Evolutionary conservation across 768 basidiomycete genomes (phyloP), one percentile per base, ranked within the genome.

Genomic region (Lactarius hengduanensis): DNA sequence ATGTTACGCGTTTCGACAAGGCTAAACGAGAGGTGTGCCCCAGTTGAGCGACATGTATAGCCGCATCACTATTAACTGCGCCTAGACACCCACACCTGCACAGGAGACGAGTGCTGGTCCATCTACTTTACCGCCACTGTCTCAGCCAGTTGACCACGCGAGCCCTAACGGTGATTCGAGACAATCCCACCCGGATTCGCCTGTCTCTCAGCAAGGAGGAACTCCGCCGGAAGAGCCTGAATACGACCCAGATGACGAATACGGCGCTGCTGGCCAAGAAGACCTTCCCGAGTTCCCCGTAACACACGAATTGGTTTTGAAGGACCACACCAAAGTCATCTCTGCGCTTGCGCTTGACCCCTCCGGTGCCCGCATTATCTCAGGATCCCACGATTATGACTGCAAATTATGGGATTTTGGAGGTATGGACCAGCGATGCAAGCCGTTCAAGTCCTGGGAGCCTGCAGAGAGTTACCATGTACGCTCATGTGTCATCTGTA

Each of bases 341-440:
- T 94, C 96, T 28, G 94, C 97, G 4, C 80, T 99, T 22, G 83
- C 94, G 0, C 80, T 98, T 57, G 97, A 99, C 77, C 92, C 95
- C 8, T 92, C 96, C 26, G 97, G 97, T 65, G 95, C 96, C 15
- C 87, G 97, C 41, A 78, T 99, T 36, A 78, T 92, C 20, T 91
- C 93, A 10, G 97, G 97, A 18, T 93, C 93, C 22, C 90, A 98
- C 78, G 97, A 99, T 76, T 98, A 98, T 74, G 97, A 99, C 77
- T 89, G 91, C 77, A 98, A 98, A 79, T 77, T 99, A 62, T 99
- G 96, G 96, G 97, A 99, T 77, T 98, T 98, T 77, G 96, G 96
- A 71, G 97, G 97, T 18, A 99, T 99, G 97, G 91, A 92, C 73
- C 80, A 82, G 68, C 80, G 87, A 69, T 88, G 89, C 77, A 93